phyloP scores from a whole-genome alignment of 257 asterid species.

The Ajuga chamaepitys region DNA sequence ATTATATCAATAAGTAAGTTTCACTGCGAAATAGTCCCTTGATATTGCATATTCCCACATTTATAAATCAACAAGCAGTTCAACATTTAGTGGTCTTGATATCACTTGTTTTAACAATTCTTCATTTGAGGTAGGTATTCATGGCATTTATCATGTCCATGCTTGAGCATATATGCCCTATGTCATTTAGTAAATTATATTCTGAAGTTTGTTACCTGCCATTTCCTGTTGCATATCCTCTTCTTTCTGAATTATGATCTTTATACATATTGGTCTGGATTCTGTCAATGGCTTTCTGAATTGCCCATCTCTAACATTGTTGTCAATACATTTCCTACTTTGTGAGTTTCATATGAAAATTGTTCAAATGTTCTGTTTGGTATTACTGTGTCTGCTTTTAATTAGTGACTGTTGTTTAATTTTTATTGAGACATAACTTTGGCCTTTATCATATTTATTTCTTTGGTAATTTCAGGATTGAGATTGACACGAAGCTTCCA shows the following conservation, averaged over 20 bases:
- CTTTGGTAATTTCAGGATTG: conserved; percentile 47
- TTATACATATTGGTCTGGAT: background rate
- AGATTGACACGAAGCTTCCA: conserved; percentile 90
- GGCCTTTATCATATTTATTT: background rate
- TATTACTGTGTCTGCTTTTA: background rate
- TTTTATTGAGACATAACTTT: background rate
- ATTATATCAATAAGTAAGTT: conserved; percentile 78
- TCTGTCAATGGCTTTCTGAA: background rate
- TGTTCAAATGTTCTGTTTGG: background rate
- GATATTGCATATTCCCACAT: background rate
- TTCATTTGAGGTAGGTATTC: background rate
- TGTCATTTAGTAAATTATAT: background rate
- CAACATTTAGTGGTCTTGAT: background rate
- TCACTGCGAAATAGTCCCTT: background rate
- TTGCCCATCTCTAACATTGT: background rate
- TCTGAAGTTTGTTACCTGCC: background rate
- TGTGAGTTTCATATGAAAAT: background rate
- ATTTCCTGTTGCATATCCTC: background rate
- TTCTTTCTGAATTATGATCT: background rate
- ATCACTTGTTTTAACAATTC: background rate
- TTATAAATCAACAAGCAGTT: background rate
- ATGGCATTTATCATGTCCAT: background rate
- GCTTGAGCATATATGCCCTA: background rate
- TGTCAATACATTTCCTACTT: background rate
- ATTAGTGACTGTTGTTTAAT: background rate